Evolutionary conservation across 129 eudicot species (phyloP), one percentile per base, ranked within the genome.

Genomic region (Dittrichia graveolens): DNA sequence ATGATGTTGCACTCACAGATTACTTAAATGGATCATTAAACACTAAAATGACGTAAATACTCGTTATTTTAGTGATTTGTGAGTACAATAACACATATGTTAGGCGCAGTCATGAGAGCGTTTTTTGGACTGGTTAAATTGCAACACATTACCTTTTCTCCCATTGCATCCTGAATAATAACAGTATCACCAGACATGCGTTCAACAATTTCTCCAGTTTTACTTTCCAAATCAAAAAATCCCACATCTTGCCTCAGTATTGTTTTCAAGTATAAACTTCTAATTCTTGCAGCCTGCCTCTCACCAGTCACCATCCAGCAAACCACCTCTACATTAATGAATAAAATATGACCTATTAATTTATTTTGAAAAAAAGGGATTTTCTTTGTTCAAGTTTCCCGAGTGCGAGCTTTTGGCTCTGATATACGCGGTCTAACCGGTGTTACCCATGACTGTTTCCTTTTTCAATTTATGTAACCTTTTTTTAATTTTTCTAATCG

Each of bases 301-400:
- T 91, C 97, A 16, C 96, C 97, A 1, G 96, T 88, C 72, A 88
- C 79, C 83, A 83, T 88, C 96, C 97, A 91, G 61, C 90, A 84
- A 73, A 80, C 73, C 75, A 91, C 92, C 92, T 91, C 97, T 91
- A 61, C 47, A 77, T 24, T 24, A 24, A 18, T 46, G n/a, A 2
- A 60, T 10, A 5, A 76, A 4, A 58, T 5, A 66, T 8, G 31
- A 13, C 0, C n/a, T 10, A 8, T 63, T 9, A 7, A 24, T 24
- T 24, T 24, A 24, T n/a, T n/a, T n/a, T n/a, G n/a, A 24, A 0
- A 24, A 24, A 24, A 24, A 24, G 2, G 31, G 31, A 24, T 24
- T 24, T 24, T 24, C 31, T 24, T 2, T 24, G 2, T 24, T 24
- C 31, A 24, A 2, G 31, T 0, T 0, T 24, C 2, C 31, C 31